Evolutionary conservation across 345 rosid genomes (phyloP), one percentile per base, ranked within the genome.

Genomic region (Erucastrum elatum): DNA sequence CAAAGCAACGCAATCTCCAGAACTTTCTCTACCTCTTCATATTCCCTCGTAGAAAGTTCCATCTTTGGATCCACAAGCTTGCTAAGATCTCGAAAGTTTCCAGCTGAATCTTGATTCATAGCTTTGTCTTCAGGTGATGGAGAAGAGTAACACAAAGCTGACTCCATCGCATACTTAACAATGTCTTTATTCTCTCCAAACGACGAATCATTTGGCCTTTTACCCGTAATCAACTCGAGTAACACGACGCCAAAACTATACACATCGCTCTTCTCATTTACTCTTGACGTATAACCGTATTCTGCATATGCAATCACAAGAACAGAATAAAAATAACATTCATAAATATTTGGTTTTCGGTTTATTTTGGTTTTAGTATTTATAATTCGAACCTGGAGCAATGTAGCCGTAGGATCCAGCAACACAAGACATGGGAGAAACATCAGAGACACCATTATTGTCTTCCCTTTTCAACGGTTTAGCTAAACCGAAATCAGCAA

Each of bases 401-500:
- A 90, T 92, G 76, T 92, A 90, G 68, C 96, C 97, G 64, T 81
- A 86, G 66, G 96, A 84, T 9, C 96, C 96, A 46, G 88, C 91
- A 0, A 92, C 77, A 55, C 83, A 82, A 0, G 92, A 88, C 91
- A 83, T 87, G 5, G 58, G 71, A 5, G 63, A 77, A 1, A 75
- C 83, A 46, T 56, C 65, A 1, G 58, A 39, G 59, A 51, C 79
- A 74, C 60, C 66, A 63, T 51, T 63, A 8, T 56, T 72, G 2
- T 0, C 55, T 64, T 73, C 80, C 10, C 66, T 70, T 59, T 75
- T 85, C 72, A 90, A 62, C 35, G 84, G 58, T 87, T 87, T 93
- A 12, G 97, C 96, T 68, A 93, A 69, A 56, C 96, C 97, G 8
- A 90, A 93, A 83, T 93, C 97, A 0, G 94, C 97, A 16, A 93